Conservation (phyloP, 2,329 filamentous ascomycete species). For the Pezicula radicicola region DNA sequence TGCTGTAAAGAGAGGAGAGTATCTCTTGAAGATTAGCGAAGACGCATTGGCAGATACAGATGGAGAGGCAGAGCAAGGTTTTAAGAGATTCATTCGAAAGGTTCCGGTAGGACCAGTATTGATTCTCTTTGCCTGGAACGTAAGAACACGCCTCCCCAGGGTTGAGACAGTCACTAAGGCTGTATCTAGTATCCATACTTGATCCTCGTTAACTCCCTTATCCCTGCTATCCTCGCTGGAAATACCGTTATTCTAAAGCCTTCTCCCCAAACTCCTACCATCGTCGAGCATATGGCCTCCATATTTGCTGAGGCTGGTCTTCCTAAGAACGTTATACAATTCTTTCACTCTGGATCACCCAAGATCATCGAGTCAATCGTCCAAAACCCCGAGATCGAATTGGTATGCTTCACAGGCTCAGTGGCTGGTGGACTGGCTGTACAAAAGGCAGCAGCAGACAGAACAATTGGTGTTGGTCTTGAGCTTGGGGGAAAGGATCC, state of each 20-base stretch:
- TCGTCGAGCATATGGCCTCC: slow-evolving; percentile 77
- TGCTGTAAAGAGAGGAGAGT: slow-evolving; percentile 80
- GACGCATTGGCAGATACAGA: slow-evolving; percentile 76
- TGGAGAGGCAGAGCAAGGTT: slow-evolving; percentile 81
- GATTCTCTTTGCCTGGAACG: slow-evolving; percentile 94
- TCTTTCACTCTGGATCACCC: slow-evolving; percentile 84
- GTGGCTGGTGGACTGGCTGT: slow-evolving; percentile 84
- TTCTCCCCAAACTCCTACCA: slow-evolving; percentile 89
- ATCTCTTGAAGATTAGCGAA: slow-evolving; percentile 78
- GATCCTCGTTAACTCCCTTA: slow-evolving; percentile 86
- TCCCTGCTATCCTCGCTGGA: slow-evolving; percentile 86
- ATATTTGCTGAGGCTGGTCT: slow-evolving; percentile 80
- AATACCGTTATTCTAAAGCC: slow-evolving; percentile 94
- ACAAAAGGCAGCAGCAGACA: slow-evolving; percentile 78
- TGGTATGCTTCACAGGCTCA: slow-evolving; percentile 92
- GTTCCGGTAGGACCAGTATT: slow-evolving; percentile 84
- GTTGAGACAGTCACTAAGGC: background rate
- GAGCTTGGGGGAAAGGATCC: slow-evolving; percentile 96
- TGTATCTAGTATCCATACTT: slow-evolving; percentile 80
- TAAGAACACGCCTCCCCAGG: slow-evolving; percentile 40
- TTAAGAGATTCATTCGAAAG: slow-evolving; percentile 87
- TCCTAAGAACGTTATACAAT: slow-evolving; percentile 81
- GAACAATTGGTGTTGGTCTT: slow-evolving; percentile 81
- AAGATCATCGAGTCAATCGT: slow-evolving; percentile 75
- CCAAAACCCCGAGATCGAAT: slow-evolving; percentile 69